A percentile compares a stretch with the other conserved stretches of the same genome.
Conservation (phyloP, 208 protist species). For the Porcisia deanei region DNA sequence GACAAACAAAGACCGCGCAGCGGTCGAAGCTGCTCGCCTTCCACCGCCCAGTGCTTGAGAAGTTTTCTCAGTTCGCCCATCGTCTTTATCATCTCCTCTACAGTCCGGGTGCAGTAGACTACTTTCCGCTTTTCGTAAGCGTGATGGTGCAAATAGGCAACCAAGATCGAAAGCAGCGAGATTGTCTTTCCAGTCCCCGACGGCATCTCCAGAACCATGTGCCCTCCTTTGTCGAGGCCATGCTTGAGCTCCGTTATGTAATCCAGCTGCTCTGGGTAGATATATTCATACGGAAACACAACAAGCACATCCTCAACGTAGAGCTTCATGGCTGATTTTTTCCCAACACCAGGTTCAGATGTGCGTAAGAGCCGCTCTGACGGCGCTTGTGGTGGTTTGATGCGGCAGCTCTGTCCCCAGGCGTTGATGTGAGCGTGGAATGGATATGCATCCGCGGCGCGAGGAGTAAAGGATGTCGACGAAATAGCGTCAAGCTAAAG, state of each 20-base stretch:
- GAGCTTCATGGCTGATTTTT: slow-evolving; percentile 84
- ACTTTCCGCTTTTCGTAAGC: slow-evolving; percentile 95
- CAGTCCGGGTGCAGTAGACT: slow-evolving; percentile 99
- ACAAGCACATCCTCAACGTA: slow-evolving; percentile 97
- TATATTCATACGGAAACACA: slow-evolving; percentile 98
- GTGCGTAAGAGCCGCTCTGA: no score
- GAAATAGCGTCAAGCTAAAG: not conserved
- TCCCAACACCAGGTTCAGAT: not conserved
- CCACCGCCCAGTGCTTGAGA: slow-evolving; percentile 69
- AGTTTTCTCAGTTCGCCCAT: slow-evolving; percentile 94
- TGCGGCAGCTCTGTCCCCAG: not conserved
- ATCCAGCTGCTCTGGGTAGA: slow-evolving; percentile 99
- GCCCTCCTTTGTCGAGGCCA: slow-evolving; percentile 92
- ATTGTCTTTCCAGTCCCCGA: slow-evolving; percentile 99
- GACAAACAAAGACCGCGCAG: slow-evolving; percentile 86
- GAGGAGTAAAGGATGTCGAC: not conserved
- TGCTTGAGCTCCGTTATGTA: slow-evolving; percentile 98
- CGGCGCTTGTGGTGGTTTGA: not conserved
- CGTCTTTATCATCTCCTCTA: slow-evolving; percentile 98
- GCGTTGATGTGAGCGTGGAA: not conserved
- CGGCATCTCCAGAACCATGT: slow-evolving; percentile 99
- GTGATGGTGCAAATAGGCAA: slow-evolving; percentile 94
- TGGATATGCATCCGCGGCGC: not conserved
- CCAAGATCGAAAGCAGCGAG: slow-evolving; percentile 97
- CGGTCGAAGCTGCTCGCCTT: slow-evolving; percentile 50